phyloP scores from a whole-genome alignment of 2,329 filamentous ascomycete genomes.

The Aspergillus piperis region DNA sequence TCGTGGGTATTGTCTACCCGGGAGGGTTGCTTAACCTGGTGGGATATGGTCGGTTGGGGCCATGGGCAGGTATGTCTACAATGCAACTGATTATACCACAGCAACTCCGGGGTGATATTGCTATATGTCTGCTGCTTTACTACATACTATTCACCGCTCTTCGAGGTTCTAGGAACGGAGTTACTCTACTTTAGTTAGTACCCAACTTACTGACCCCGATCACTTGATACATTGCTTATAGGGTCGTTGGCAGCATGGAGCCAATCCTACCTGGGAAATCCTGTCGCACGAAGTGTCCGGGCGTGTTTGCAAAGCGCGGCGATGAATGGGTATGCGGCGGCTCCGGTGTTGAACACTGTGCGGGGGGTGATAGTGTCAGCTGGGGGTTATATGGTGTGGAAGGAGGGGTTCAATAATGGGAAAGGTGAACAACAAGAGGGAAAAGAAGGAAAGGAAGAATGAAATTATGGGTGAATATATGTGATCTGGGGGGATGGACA shows the following conservation, averaged over 20 bases:
- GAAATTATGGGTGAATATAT: too few species aligned
- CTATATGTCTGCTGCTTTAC: too few species aligned
- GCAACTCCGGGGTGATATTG: not conserved
- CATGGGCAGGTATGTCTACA: not conserved
- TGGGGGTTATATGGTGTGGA: not conserved
- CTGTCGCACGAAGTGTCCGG: not conserved
- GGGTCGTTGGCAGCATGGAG: not conserved
- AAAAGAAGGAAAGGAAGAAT: not conserved
- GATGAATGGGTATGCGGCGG: constrained; percentile 6
- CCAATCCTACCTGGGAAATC: not conserved
- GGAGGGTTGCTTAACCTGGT: not conserved
- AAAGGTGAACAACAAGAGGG: not conserved
- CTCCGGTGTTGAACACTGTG: not conserved
- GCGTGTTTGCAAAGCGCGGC: not conserved
- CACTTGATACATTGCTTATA: not conserved
- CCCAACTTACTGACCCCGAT: too few species aligned
- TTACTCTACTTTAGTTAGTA: too few species aligned
- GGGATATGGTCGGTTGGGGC: not conserved
- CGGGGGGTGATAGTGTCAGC: not conserved
- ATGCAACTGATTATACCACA: not conserved
- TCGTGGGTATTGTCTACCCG: not conserved
- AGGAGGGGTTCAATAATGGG: not conserved
- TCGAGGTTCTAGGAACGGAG: too few species aligned
- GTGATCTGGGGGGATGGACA: too few species aligned
- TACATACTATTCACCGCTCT: too few species aligned